Conservation (phyloP, 2,329 filamentous ascomycete genomes). For the Fusarium sp. region DNA sequence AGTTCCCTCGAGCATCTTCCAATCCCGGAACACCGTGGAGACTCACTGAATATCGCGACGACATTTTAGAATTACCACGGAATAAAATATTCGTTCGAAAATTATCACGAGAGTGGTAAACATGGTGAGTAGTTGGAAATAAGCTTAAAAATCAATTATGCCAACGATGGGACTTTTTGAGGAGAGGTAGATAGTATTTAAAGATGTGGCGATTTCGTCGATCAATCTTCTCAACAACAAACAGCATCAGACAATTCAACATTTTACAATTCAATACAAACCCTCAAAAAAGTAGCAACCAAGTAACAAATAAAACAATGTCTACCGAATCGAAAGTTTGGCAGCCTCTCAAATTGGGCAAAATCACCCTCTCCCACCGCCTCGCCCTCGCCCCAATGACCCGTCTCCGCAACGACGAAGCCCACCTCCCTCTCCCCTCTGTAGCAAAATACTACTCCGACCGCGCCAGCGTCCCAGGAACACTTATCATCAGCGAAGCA, state of each 20-base stretch:
- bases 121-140: rapidly evolving
- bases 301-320: background rate
- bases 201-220: rapidly evolving
- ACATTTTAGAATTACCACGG: background rate
- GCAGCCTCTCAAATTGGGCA: slow-evolving; percentile 56
- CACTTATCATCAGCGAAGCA: slow-evolving; percentile 59
- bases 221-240: rapidly evolving
- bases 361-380: slow-evolving; percentile 53
- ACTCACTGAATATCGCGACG: background rate
- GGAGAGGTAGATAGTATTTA: background rate
- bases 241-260: rapidly evolving
- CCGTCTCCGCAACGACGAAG: slow-evolving; percentile 59
- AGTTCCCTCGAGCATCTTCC: background rate
- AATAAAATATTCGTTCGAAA: rapidly evolving
- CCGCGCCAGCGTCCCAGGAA: slow-evolving; percentile 56
- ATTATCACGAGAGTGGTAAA: rapidly evolving
- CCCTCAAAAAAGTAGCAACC: rapidly evolving
- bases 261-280: rapidly evolving
- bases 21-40: background rate
- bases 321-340: slow-evolving; percentile 33
- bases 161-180: too few species aligned
- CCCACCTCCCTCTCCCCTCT: slow-evolving; percentile 43
- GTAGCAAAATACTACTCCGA: slow-evolving; percentile 59
- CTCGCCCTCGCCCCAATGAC: slow-evolving; percentile 68
- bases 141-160: background rate